Base-by-base conservation (phyloP, 1,284 basidiomycete species). In the Mycosarcoma maydis region DNA sequence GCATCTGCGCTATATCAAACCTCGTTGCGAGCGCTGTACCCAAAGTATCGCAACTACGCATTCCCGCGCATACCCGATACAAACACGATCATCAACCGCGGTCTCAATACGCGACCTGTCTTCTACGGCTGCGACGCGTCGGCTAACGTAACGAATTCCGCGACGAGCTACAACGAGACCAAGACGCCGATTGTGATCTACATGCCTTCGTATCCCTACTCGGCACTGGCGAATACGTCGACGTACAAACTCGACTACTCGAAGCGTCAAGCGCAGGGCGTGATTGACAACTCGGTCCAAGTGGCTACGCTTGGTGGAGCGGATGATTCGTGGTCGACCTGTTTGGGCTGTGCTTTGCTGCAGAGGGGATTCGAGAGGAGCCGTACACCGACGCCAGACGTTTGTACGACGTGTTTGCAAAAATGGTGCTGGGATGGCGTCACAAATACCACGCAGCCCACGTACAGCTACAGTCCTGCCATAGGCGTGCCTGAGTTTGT, bases 91-190 rank as follows among this genome's bases (percentile, higher is more conserved):
- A 76, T 90, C 43, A 82, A 84, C 13, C 86, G 85, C 8, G 90
- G 90, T 14, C 84, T 89, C 10, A 89, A 88, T 78, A 84, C 85
- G 34, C 86, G 90, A 17, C 87, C 90, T 6, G 88, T 88, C 0
- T 91, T 92, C 81, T 92, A 91, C 81, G 90, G 90, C 1, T 91
- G 90, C 75, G 82, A 78, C 32, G 78, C 83, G 3, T 82, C 83
- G 57, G 80, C 80, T 38, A 78, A 76, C 55, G 72, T 72, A 20
- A 78, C 69, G 46, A 78, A 42, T 64, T 52, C 61, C 14, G 37
- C 40, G 24, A 75, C 62, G 16, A 34, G 61, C 2, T 57, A 46
- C 32, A 82, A 83, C 49, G 75, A 76, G 47, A 61, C 72, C 19
- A 59, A 76, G 16, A 83, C 83, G 5, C 83, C 84, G 6, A 42